Evolutionary conservation across 352 stramenopile species (phyloP), one percentile per base, ranked within the genome.

Genomic region (Thalassiosira hispida): DNA sequence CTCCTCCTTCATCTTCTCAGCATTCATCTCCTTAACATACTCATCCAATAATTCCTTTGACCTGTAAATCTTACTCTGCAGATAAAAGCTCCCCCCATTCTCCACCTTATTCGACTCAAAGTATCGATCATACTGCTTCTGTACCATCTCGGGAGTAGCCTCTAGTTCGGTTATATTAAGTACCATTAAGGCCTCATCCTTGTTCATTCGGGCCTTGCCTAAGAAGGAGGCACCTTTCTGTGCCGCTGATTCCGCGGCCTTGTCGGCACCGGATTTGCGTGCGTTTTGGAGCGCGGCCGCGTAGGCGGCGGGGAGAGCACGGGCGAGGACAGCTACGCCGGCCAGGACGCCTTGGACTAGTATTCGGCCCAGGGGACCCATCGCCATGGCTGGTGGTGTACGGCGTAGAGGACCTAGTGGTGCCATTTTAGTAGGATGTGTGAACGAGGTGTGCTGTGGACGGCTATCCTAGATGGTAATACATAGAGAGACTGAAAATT

Each of bases 281-380:
- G 88, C 88, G 78, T 93, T 93, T 44, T 84, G 62, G 7, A 93
- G 61, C 2, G 88, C 88, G 0, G 57, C 59, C 3, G 78, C 96
- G 29, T 91, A 97, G 80, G 96, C 82, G 86, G 95, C 85, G 91
- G 95, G 79, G 82, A 98, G 72, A 80, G 95, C 68, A 86, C 90
- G 72, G 84, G 97, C 83, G 87, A 98, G 82, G 86, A 96, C 76
- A 56, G 86, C 65, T 77, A 93, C 42, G 59, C 88, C 69, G 40
- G 83, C 33, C 56, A 92, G 55, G 80, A 92, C 29, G 62, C 93
- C 74, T 92, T 97, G 80, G 77, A 92, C 75, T 42, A 93, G 40
- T 77, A 97, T 73, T 79, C 96, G 18, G 79, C 88, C 22, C 84
- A 96, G 23, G 31, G 57, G 57, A 25, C 57, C 57, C 8, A 55